Evolutionary conservation across 768 basidiomycete species (phyloP).

Genomic region (Suillus clintonianus): DNA sequence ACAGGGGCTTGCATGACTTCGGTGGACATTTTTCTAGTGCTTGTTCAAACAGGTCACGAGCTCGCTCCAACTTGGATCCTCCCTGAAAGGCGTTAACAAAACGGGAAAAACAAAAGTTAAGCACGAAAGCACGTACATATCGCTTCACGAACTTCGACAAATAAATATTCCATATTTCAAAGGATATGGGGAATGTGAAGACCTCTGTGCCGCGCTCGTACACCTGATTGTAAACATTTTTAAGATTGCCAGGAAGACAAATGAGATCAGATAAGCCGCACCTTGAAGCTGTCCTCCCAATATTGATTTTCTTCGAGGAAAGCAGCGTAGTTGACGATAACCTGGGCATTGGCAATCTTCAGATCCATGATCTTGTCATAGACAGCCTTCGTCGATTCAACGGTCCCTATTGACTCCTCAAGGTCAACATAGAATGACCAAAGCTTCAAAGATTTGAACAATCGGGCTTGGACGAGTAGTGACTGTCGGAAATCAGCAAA

Average conservation of each 20-base stretch:
- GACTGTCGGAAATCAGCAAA: slow-evolving; percentile 46
- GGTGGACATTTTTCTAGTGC: slow-evolving; percentile 95
- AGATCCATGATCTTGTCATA: slow-evolving; percentile 97
- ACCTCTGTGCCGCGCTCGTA: slow-evolving; percentile 97
- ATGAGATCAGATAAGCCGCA: slow-evolving; percentile 25
- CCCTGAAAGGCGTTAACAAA: slow-evolving; percentile 49
- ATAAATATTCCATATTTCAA: slow-evolving; percentile 99
- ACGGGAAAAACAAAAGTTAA: slow-evolving; percentile 3
- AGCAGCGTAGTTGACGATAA: slow-evolving; percentile 95
- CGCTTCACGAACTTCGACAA: slow-evolving; percentile 95
- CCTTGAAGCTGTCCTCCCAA: slow-evolving; percentile 98
- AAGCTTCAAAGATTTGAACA: slow-evolving; percentile 97
- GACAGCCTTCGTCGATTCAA: slow-evolving; percentile 87
- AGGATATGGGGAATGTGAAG: slow-evolving; percentile 97
- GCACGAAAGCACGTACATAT: slow-evolving; percentile 61
- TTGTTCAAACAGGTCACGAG: slow-evolving; percentile 98
- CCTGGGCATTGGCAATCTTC: slow-evolving; percentile 96
- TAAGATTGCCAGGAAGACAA: not conserved
- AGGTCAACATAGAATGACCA: slow-evolving; percentile 99
- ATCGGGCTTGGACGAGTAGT: slow-evolving; percentile 80
- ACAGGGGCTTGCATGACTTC: slow-evolving; percentile 92
- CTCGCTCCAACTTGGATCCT: slow-evolving; percentile 90
- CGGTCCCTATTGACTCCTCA: slow-evolving; percentile 94
- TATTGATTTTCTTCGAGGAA: slow-evolving; percentile 98
- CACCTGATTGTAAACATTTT: slow-evolving; percentile 48